These are phyloP conservation scores for Suhomyces terraborum DNA, from an alignment of 1,139 yeast species.

Conservation along the genomic window DNA sequence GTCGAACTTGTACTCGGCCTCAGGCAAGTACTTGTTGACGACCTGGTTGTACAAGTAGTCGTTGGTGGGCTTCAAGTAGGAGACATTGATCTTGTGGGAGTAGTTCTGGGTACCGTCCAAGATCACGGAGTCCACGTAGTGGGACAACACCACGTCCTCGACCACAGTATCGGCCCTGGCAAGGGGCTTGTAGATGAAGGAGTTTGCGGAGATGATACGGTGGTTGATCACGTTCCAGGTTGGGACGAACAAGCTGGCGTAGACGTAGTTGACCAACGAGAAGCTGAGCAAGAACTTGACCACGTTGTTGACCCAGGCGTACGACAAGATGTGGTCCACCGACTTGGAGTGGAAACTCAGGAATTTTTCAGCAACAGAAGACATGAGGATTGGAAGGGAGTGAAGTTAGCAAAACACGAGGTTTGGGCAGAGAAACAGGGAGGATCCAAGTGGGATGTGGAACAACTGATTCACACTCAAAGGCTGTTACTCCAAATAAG, in stretches of 20 bases:
- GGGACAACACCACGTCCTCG: conserved; percentile 28
- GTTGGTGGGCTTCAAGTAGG: conserved; percentile 35
- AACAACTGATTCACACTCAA: not conserved
- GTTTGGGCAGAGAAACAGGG: too few relatives aligned
- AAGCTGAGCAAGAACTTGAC: conserved; percentile 30
- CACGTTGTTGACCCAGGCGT: conserved; percentile 30
- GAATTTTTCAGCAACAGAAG: conserved; percentile 9
- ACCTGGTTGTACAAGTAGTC: conserved; percentile 27
- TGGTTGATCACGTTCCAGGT: conserved; percentile 22
- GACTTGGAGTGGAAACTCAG: conserved; percentile 35
- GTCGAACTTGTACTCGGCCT: conserved; percentile 28
- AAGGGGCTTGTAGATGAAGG: conserved; percentile 29
- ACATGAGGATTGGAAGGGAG: conserved; percentile 3
- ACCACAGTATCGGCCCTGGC: conserved; percentile 31
- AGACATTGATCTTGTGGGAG: conserved; percentile 21
- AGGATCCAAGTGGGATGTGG: too few relatives aligned
- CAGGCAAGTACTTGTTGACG: conserved; percentile 38
- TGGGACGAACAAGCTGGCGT: conserved; percentile 23
- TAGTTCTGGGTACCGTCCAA: conserved; percentile 17
- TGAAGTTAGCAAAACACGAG: not conserved
- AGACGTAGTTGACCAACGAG: conserved; percentile 26
- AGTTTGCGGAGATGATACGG: conserved; percentile 27
- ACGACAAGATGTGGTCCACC: conserved; percentile 37
- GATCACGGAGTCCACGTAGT: conserved; percentile 17
- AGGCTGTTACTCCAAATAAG: not conserved